These are phyloP conservation scores for Trichoderma endophyticum DNA, from an alignment of 2,329 filamentous ascomycete genomes.

Conservation along the genomic window DNA sequence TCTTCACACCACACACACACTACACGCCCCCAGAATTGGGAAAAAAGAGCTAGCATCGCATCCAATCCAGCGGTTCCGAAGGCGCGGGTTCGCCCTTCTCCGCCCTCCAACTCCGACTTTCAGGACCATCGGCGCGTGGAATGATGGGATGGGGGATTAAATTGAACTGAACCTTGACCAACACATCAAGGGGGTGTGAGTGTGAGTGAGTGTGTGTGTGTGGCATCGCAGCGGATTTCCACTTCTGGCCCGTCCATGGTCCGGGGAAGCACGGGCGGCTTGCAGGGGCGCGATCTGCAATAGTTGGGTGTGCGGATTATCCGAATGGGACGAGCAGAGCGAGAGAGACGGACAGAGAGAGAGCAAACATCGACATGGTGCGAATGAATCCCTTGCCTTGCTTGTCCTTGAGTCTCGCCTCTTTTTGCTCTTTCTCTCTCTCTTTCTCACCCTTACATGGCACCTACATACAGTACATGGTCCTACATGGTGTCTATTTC, in stretches of 20 bases:
- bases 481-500: background rate
- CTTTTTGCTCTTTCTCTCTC: background rate
- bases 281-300: slow-evolving; percentile 1
- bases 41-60: background rate
- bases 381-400: background rate
- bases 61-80: slow-evolving; percentile 15
- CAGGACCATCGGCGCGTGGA: background rate
- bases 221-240: slow-evolving; percentile 14
- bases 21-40: background rate
- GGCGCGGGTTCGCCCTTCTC: background rate
- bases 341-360: background rate
- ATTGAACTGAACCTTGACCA: background rate
- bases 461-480: background rate
- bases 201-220: background rate
- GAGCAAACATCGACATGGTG: background rate
- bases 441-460: background rate
- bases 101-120: background rate
- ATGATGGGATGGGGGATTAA: background rate
- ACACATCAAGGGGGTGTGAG: background rate
- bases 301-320: background rate
- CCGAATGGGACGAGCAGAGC: background rate
- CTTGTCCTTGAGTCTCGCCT: background rate
- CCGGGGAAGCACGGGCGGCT: slow-evolving; percentile 12
- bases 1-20: background rate
- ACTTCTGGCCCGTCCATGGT: slow-evolving; percentile 10